phyloP scores from a whole-genome alignment of 176 grass and related monocot species.

The Oryza brachyantha region DNA sequence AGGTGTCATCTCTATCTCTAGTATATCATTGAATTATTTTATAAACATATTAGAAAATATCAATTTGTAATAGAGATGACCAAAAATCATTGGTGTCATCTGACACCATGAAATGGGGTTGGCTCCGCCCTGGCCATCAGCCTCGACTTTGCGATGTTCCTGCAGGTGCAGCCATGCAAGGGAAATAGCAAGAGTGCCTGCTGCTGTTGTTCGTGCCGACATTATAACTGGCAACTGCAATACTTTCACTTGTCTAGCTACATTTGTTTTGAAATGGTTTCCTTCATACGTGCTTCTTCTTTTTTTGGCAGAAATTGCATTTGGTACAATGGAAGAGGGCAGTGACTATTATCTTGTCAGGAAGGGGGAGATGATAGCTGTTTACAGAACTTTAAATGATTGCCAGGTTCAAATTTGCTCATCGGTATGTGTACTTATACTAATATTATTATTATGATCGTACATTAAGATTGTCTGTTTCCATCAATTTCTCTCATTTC shows the following conservation, averaged over 20 bases:
- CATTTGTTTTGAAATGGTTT: not conserved
- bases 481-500: not conserved
- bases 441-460: not conserved
- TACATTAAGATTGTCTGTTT: not conserved
- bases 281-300: not conserved
- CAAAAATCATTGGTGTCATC: too few relatives aligned
- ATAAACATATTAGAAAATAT: too few relatives aligned
- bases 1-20: too few relatives aligned
- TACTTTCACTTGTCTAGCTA: constrained; percentile 1
- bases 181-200: not conserved
- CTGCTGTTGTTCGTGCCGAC: not conserved
- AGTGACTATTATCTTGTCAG: constrained; percentile 51
- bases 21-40: too few relatives aligned
- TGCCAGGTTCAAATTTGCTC: constrained; percentile 60
- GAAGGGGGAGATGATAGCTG: constrained; percentile 41
- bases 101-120: too few relatives aligned
- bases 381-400: constrained; percentile 36
- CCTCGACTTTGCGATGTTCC: too few relatives aligned
- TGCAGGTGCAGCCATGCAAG: too few relatives aligned
- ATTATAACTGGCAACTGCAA: not conserved
- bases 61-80: too few relatives aligned
- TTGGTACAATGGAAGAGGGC: constrained; percentile 47
- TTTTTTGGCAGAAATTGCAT: constrained; percentile 12
- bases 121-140: too few relatives aligned
- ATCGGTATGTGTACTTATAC: constrained; percentile 27